Base-by-base conservation (phyloP, 2,329 filamentous ascomycete species). In the Claviceps purpurea region DNA sequence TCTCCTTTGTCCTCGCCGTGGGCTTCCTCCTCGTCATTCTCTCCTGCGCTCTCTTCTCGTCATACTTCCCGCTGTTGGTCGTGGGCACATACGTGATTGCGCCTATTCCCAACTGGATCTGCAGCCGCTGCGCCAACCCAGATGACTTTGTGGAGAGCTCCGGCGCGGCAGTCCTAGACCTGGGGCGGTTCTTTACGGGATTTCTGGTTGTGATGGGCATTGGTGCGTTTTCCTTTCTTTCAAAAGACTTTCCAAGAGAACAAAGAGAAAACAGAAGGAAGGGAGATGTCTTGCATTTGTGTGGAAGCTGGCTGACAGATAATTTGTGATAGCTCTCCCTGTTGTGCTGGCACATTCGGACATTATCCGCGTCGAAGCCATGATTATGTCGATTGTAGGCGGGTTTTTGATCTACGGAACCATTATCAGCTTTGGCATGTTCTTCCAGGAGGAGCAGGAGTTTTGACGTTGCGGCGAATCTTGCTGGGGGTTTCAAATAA, bases 21-120 rank as follows among this genome's bases (percentile, higher is more conserved):
- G 93, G 93, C 62, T 98, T 98, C 74, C 87, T 98, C 63, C 89
- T 98, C 60, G 93, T 97, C 61, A 98, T 98, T 70, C 87, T 98
- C 63, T 96, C 90, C 57, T 95, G 90, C 67, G 93, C 93, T 49
- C 82, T 98, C 60, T 98, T 86, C 79, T 80, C 91, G 67, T 88
- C 89, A 71, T 98, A 95, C 80, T 88, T 93, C 63, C 89, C 93
- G 52, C 82, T 98, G 57, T 81, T 97, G 58, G 93, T 98, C 61
- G 93, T 98, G 57, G 91, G 84, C 61, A 97, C 91, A 61, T 98
- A 96, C 74, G 81, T 96, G 58, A 68, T 97, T 62, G 93, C 93
- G 52, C 93, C 93, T 34, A 70, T 98, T 53, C 93, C 93, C 56
- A 98, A 98, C 79, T 97, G 89, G 87, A 85, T 97, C 70, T 95